Evolutionary conservation across 169 alveolate genomes (phyloP).

Genomic region (Eimeria praecox): DNA sequence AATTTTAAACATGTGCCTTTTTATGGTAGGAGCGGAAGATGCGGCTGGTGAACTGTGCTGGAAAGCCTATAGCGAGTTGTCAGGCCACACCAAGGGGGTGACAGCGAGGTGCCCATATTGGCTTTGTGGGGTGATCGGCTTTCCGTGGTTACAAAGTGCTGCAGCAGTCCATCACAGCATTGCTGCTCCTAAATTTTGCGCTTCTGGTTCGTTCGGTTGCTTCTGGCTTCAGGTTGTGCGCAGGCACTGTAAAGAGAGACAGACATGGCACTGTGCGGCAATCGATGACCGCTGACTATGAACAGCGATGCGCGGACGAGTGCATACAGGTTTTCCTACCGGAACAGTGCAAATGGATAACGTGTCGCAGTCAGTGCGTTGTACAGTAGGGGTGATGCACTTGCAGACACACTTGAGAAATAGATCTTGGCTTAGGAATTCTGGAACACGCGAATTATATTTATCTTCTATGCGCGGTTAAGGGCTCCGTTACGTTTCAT

Average conservation of each 20-base stretch:
- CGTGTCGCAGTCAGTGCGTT: too few relatives aligned
- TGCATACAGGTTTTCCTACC: background rate
- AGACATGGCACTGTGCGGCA: too few relatives aligned
- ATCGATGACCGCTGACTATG: background rate
- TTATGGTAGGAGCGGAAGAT: background rate
- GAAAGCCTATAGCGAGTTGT: background rate
- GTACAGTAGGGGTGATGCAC: too few relatives aligned
- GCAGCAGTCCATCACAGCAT: background rate
- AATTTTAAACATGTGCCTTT: background rate
- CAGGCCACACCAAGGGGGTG: background rate
- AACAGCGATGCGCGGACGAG: background rate
- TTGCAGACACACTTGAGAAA: too few relatives aligned
- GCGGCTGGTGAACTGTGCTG: background rate
- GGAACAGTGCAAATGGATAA: too few relatives aligned
- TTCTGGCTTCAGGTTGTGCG: background rate
- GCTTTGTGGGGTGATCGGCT: background rate
- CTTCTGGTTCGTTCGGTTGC: background rate
- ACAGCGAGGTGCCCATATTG: too few relatives aligned
- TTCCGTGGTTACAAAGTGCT: too few relatives aligned
- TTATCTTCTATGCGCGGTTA: too few relatives aligned
- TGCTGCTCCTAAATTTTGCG: background rate
- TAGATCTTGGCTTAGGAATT: too few relatives aligned
- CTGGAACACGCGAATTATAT: too few relatives aligned
- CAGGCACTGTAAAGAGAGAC: background rate
- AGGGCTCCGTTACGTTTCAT: too few relatives aligned